Conservation (phyloP, 176 grass and related monocot genomes). For the Elaeis guineensis region DNA sequence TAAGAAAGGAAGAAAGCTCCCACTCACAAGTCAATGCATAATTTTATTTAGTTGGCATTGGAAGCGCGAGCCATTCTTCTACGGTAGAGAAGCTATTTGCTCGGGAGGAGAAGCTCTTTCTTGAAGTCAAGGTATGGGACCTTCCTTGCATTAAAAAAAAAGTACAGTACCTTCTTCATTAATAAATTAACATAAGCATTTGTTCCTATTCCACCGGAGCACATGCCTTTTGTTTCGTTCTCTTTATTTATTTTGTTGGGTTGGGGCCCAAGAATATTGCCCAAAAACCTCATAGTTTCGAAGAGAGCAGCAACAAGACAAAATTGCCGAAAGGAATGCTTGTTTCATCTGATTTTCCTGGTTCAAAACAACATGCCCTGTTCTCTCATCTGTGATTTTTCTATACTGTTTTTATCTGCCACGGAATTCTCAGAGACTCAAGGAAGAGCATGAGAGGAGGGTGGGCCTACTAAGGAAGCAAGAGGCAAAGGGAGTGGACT, state of each 20-base stretch:
- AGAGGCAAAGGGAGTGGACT: slow-evolving; percentile 75
- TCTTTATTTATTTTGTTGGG: slow-evolving; percentile 19
- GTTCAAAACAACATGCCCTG: too few species aligned
- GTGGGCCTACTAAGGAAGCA: slow-evolving; percentile 72
- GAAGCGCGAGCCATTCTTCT: slow-evolving; percentile 60
- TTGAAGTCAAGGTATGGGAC: slow-evolving; percentile 99
- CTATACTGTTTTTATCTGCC: slow-evolving; percentile 12
- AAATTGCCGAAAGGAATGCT: slow-evolving; percentile 26
- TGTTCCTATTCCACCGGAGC: not conserved
- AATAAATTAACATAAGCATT: too few species aligned
- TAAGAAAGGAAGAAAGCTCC: too few species aligned
- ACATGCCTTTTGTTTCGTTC: slow-evolving; percentile 20
- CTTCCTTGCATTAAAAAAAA: too few species aligned
- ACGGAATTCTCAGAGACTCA: slow-evolving; percentile 73
- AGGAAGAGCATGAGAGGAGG: slow-evolving; percentile 86
- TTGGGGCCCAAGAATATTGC: slow-evolving; percentile 23
- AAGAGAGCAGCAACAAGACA: slow-evolving; percentile 25
- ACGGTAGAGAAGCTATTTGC: slow-evolving; percentile 96
- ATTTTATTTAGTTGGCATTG: slow-evolving; percentile 31
- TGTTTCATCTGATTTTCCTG: slow-evolving; percentile 1
- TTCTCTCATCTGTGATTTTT: not conserved
- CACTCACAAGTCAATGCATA: too few species aligned
- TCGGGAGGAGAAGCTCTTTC: slow-evolving; percentile 97
- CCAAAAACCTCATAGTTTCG: slow-evolving; percentile 12
- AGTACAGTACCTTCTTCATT: slow-evolving; percentile 14